phyloP scores from a whole-genome alignment of 2,329 filamentous ascomycete genomes.

The Colletotrichum sp. region DNA sequence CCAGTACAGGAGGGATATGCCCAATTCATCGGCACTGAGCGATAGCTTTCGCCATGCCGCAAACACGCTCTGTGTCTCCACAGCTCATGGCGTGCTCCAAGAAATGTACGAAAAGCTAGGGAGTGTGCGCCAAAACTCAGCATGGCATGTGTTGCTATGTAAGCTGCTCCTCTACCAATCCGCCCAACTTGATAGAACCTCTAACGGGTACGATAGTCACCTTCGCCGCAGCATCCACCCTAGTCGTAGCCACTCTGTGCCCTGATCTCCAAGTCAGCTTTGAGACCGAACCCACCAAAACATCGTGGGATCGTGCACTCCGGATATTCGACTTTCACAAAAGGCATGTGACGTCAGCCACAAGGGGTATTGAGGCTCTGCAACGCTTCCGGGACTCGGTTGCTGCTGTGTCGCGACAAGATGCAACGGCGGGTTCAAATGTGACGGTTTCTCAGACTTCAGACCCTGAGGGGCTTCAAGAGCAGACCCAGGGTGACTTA shows the following conservation, averaged over 20 bases:
- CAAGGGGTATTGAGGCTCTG: background rate
- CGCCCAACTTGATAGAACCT: rapidly evolving
- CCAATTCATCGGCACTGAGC: background rate
- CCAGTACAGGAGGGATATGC: background rate
- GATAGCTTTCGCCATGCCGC: background rate
- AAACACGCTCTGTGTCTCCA: background rate
- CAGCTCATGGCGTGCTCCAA: background rate
- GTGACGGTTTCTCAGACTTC: rapidly evolving
- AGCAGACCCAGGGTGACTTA: background rate
- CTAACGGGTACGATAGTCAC: background rate
- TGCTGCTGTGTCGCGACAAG: background rate
- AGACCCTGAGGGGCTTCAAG: rapidly evolving
- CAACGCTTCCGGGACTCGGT: background rate
- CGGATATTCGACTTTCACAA: slow-evolving; percentile 10
- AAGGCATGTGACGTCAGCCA: background rate
- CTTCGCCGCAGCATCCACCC: background rate
- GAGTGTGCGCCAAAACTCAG: background rate
- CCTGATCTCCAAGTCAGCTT: background rate
- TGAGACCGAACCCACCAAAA: background rate
- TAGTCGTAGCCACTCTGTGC: background rate
- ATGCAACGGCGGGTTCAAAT: background rate
- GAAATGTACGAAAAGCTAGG: background rate
- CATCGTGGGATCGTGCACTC: background rate
- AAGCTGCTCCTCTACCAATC: rapidly evolving
- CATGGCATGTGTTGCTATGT: slow-evolving; percentile 5